These are phyloP conservation scores for Wickerhamomyces queroliae DNA, from an alignment of 805 yeast species.

Conservation along the genomic window DNA sequence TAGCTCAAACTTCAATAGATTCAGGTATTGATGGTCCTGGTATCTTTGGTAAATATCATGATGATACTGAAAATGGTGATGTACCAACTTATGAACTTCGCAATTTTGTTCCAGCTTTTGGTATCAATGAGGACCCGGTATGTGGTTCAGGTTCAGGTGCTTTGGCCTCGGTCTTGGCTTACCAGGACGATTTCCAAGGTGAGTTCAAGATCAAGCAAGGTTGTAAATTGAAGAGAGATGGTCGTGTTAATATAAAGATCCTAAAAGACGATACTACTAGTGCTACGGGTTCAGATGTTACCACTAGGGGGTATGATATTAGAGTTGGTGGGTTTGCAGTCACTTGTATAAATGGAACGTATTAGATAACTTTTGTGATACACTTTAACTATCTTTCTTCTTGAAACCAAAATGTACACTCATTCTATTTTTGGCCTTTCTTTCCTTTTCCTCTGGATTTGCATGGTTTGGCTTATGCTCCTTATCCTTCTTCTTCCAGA, in stretches of 20 bases:
- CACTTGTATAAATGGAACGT: slow-evolving; percentile 30
- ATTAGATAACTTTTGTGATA: neutral
- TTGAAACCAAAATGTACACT: slow-evolving; percentile 18
- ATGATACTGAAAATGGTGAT: slow-evolving; percentile 13
- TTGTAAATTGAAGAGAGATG: slow-evolving; percentile 33
- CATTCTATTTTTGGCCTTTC: slow-evolving; percentile 17
- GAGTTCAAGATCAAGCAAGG: slow-evolving; percentile 31
- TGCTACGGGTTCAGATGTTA: slow-evolving; percentile 5
- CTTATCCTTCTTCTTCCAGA: slow-evolving; percentile 15
- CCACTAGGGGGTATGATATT: slow-evolving; percentile 9
- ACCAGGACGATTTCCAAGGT: slow-evolving; percentile 14
- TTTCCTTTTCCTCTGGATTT: slow-evolving; percentile 1
- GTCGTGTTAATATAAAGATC: slow-evolving; percentile 25
- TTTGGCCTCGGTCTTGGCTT: slow-evolving; percentile 24
- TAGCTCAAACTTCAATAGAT: slow-evolving; percentile 16
- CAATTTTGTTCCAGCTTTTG: slow-evolving; percentile 34
- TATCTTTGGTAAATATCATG: slow-evolving; percentile 30
- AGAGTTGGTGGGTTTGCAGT: slow-evolving; percentile 36
- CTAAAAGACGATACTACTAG: too few species aligned
- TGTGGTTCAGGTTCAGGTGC: slow-evolving; percentile 47
- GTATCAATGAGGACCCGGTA: slow-evolving; percentile 45
- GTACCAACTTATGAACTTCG: slow-evolving; percentile 30
- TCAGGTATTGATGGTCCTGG: slow-evolving; percentile 30
- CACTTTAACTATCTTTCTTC: neutral
- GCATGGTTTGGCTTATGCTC: slow-evolving; percentile 3